phyloP scores from a whole-genome alignment of 2,329 filamentous ascomycete genomes.

The Trichoderma sp. region DNA sequence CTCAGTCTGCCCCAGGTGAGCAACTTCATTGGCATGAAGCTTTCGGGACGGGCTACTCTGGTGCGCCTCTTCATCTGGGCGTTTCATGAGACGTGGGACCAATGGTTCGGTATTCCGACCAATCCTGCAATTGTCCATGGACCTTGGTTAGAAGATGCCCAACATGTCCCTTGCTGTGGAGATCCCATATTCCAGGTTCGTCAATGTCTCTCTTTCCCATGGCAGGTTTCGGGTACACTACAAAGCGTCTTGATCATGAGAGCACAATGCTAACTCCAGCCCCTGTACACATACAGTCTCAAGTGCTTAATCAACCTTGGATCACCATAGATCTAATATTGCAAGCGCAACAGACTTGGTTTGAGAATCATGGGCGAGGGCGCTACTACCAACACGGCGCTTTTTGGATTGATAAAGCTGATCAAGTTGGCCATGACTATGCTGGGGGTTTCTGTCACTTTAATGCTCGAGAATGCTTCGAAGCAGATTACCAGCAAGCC shows the following conservation, averaged over 20 bases:
- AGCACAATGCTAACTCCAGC: slow-evolving; percentile 19
- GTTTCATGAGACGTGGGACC: slow-evolving; percentile 40
- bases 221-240: neutral
- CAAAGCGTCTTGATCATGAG: neutral
- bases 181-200: slow-evolving; percentile 46
- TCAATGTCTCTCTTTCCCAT: neutral
- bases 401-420: slow-evolving; percentile 20
- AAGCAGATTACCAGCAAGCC: slow-evolving; percentile 35
- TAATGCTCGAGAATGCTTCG: slow-evolving; percentile 36
- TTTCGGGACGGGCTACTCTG: slow-evolving; percentile 42
- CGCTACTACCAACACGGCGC: slow-evolving; percentile 36
- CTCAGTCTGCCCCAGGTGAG: slow-evolving; percentile 46
- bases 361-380: slow-evolving; percentile 36
- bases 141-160: slow-evolving; percentile 13
- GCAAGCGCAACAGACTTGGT: slow-evolving; percentile 48
- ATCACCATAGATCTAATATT: slow-evolving; percentile 45
- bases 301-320: slow-evolving; percentile 45
- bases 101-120: slow-evolving; percentile 34
- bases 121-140: slow-evolving; percentile 21
- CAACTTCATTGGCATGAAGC: slow-evolving; percentile 43
- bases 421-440: slow-evolving; percentile 23
- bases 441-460: slow-evolving; percentile 31
- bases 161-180: slow-evolving; percentile 29
- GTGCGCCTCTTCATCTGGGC: slow-evolving; percentile 37
- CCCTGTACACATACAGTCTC: slow-evolving; percentile 33